Evolutionary conservation across 495 filamentous ascomycete species (phyloP), one percentile per base, ranked within the genome.

Genomic region (Aspergillus bridgeri): DNA sequence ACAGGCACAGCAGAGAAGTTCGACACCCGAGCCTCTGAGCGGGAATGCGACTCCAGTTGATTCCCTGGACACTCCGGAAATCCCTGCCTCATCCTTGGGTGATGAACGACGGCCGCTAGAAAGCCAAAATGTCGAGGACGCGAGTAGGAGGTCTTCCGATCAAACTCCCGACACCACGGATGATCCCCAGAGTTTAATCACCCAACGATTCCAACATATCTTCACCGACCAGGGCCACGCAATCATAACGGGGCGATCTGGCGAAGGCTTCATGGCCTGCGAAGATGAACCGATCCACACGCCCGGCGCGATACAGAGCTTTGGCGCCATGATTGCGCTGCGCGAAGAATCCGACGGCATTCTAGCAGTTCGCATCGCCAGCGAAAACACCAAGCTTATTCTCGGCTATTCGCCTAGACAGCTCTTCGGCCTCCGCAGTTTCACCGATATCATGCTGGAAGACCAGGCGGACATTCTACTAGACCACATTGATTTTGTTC

Each of bases 241-340:
- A 5, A 83, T 98, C 19, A 86, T 96, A 49, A 93, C 90, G 5
- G 92, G 92, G 11, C 78, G 89, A 53, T 82, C 87, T 53, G 84
- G 87, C 3, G 79, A 84, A 17, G 81, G 72, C 2, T 74, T 93
- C 43, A 89, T 92, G 62, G 56, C 80, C n/a, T 96, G 91, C 69
- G 93, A 98, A 70, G 93, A 98, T 69, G 93, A 96, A 62, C 91
- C 93, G 0, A 96, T 96, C 43, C 91, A 91, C 61, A 89, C 91
- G 15, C 93, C 93, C 1, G 92, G 92, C 15, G 91, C 92, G n/a
- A 77, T 96, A 1, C 93, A 97, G 62, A 77, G 81, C 7, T 98
- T 96, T 67, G 92, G 93, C 2, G 73, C 89, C 3, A 73, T 96
- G 50, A 61, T 98, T 21, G 92, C 86, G 0, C 63, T 96, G n/a